A percentile compares a stretch with the other conserved stretches of the same genome.
phyloP scores from a whole-genome alignment of 225 moss, liverwort and hornwort genomes.

The Marchantia paleacea region DNA sequence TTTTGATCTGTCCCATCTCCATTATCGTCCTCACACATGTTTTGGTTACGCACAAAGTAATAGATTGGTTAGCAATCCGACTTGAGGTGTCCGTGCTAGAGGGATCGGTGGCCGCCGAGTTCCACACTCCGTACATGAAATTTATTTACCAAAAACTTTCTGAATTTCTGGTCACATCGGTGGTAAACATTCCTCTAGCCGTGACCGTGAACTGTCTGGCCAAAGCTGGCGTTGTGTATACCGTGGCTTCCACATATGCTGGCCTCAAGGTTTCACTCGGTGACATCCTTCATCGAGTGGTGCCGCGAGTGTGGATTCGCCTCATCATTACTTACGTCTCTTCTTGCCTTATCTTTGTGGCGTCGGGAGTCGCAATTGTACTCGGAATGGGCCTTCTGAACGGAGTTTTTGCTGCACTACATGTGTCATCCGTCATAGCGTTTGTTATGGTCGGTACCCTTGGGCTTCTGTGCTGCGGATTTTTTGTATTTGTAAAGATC shows the following conservation, averaged over 20 bases:
- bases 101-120: conserved; percentile 40
- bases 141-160: conserved; percentile 64
- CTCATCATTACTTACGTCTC: conserved; percentile 73
- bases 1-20: conserved; percentile 69
- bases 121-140: conserved; percentile 54
- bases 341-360: conserved; percentile 61
- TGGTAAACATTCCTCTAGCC: conserved; percentile 76
- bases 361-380: conserved; percentile 41
- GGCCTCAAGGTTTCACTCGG: conserved; percentile 52
- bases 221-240: conserved; percentile 74
- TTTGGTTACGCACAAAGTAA: conserved; percentile 57
- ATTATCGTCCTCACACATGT: conserved; percentile 79
- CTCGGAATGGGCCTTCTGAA: conserved; percentile 28
- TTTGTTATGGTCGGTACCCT: conserved; percentile 32
- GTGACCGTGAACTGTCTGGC: conserved; percentile 62
- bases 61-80: conserved; percentile 52
- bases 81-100: conserved; percentile 46
- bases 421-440: conserved; percentile 45
- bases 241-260: conserved; percentile 75
- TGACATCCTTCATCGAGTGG: conserved; percentile 51
- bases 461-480: conserved; percentile 40
- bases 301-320: conserved; percentile 72
- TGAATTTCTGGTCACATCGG: conserved; percentile 67
- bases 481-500: conserved; percentile 49
- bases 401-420: conserved; percentile 43